Conservation (phyloP, 2,329 filamentous ascomycete genomes). For the Hypoxylon sp. region DNA sequence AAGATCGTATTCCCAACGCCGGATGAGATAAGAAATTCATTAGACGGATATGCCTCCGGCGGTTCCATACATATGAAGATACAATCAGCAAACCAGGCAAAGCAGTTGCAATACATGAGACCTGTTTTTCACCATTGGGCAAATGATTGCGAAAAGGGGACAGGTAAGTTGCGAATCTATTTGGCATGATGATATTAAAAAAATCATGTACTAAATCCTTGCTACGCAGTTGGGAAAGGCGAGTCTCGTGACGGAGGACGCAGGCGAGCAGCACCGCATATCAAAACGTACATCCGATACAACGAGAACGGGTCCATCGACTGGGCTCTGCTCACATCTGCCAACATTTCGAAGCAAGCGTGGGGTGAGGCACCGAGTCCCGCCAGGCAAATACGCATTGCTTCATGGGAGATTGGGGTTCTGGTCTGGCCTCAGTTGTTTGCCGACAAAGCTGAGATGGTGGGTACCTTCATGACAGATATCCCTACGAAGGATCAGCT, state of each 20-base stretch:
- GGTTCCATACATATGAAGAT: slow-evolving; percentile 84
- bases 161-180: slow-evolving; percentile 37
- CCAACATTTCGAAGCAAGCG: slow-evolving; percentile 89
- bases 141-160: slow-evolving; percentile 59
- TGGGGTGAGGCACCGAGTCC: slow-evolving; percentile 75
- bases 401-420: slow-evolving; percentile 86
- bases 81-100: slow-evolving; percentile 72
- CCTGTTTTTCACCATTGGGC: slow-evolving; percentile 81
- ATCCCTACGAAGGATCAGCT: slow-evolving; percentile 49
- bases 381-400: slow-evolving; percentile 71
- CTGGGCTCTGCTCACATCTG: slow-evolving; percentile 89
- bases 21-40: slow-evolving; percentile 76
- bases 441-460: slow-evolving; percentile 64
- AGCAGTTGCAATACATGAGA: slow-evolving; percentile 76
- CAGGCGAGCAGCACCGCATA: slow-evolving; percentile 79
- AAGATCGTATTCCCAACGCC: slow-evolving; percentile 83
- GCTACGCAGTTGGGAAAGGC: slow-evolving; percentile 27
- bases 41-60: slow-evolving; percentile 82
- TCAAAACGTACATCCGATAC: slow-evolving; percentile 87
- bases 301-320: slow-evolving; percentile 65
- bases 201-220: too few species aligned
- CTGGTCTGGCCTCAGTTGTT: slow-evolving; percentile 78
- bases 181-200: too few species aligned
- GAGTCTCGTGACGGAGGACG: slow-evolving; percentile 62
- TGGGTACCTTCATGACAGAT: slow-evolving; percentile 73